Evolutionary conservation across 495 filamentous ascomycete species (phyloP).

Genomic region (Penicillium bialowiezense): DNA sequence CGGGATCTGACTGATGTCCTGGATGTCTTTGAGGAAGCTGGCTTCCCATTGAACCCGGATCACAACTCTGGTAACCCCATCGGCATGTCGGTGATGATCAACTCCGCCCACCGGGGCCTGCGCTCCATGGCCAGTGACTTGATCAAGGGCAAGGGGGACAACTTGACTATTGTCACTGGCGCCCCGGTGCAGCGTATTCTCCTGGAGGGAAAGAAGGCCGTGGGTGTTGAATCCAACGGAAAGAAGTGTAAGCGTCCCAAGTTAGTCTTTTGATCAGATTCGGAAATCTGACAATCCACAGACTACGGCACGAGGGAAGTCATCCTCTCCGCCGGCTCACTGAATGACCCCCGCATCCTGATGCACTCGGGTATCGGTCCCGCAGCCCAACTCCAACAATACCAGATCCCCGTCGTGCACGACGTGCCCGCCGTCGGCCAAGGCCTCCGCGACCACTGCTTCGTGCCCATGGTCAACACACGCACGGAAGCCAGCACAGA

Average conservation of each 20-base stretch:
- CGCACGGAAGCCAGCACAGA: conserved; percentile 22
- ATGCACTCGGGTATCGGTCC: conserved; percentile 46
- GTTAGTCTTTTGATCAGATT: too few species aligned
- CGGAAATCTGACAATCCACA: too few species aligned
- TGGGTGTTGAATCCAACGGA: conserved; percentile 44
- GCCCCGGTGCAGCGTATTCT: conserved; percentile 46
- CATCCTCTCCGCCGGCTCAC: conserved; percentile 43
- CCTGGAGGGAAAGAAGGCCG: conserved; percentile 46
- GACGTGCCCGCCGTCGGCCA: conserved; percentile 29
- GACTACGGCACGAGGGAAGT: conserved; percentile 37
- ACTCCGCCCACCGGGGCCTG: conserved; percentile 41
- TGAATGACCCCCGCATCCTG: conserved; percentile 45
- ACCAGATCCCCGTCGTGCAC: conserved; percentile 24
- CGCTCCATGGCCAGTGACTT: conserved; percentile 50
- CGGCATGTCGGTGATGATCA: conserved; percentile 47
- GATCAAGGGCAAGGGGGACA: conserved; percentile 32
- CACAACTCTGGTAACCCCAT: conserved; percentile 56
- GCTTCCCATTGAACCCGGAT: conserved; percentile 47
- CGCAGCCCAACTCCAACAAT: conserved; percentile 13
- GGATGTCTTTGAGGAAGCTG: conserved; percentile 36
- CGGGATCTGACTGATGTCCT: conserved; percentile 40
- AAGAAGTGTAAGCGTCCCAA: conserved; percentile 17
- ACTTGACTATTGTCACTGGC: conserved; percentile 47
- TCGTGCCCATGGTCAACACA: conserved; percentile 17
- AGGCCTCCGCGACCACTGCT: conserved; percentile 26